Evolutionary conservation across 345 rosid species (phyloP).

Genomic region (Aquilaria malaccensis): DNA sequence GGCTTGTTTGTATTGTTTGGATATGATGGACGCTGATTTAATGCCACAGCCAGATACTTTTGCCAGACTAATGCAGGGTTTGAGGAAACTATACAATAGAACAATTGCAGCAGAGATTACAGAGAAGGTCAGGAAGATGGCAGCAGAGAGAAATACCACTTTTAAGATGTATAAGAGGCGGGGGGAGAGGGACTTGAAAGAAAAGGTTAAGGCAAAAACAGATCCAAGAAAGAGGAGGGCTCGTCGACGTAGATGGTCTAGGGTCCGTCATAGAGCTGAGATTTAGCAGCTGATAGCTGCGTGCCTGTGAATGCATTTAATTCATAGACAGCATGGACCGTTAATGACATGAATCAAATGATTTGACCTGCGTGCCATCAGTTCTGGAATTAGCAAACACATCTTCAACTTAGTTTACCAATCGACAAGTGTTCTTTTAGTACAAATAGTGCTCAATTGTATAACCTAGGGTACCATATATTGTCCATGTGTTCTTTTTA

Average conservation of each 20-base stretch:
- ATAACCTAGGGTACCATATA: too few species aligned
- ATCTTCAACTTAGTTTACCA: too few species aligned
- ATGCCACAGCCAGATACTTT: slow-evolving; percentile 90
- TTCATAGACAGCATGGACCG: too few species aligned
- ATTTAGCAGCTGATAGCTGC: slow-evolving; percentile 10
- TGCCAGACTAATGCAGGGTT: slow-evolving; percentile 78
- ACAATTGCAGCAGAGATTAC: slow-evolving; percentile 81
- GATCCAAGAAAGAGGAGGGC: slow-evolving; percentile 58
- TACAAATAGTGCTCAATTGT: too few species aligned
- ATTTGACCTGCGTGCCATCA: too few species aligned
- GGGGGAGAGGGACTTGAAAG: slow-evolving; percentile 69
- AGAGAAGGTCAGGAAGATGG: slow-evolving; percentile 88
- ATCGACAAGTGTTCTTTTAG: too few species aligned
- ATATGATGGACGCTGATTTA: slow-evolving; percentile 81
- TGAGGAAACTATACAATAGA: slow-evolving; percentile 67
- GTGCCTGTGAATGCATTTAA: neutral
- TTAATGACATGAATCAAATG: too few species aligned
- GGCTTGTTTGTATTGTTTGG: slow-evolving; percentile 81
- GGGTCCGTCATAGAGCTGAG: slow-evolving; percentile 15
- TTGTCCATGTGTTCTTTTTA: too few species aligned
- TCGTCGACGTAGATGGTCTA: slow-evolving; percentile 24
- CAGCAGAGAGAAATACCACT: slow-evolving; percentile 64
- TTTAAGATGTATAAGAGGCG: slow-evolving; percentile 91
- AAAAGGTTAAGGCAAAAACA: slow-evolving; percentile 45
- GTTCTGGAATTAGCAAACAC: too few species aligned